Conservation (phyloP, 371 early-diverging fungal species). For the Mortierella sp. region DNA sequence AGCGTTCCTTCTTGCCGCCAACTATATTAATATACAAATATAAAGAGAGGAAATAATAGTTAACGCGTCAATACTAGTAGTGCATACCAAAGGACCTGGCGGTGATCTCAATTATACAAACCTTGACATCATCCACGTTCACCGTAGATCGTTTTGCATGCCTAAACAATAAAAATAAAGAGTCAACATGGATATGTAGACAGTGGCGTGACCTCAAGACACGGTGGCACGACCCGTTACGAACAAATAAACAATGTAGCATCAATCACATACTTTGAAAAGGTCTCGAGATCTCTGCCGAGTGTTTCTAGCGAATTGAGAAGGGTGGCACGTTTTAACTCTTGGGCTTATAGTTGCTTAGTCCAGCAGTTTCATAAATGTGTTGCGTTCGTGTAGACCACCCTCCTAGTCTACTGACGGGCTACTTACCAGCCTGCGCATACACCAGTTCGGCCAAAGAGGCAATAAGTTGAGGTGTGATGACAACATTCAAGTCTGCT, state of each 20-base stretch:
- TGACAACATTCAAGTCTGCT: constrained; percentile 32
- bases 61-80: too few relatives aligned
- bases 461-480: constrained; percentile 49
- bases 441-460: constrained; percentile 50
- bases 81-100: too few relatives aligned
- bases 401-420: not conserved
- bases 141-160: constrained; percentile 55
- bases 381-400: not conserved
- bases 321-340: not conserved
- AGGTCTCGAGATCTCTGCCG: constrained; percentile 46
- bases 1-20: constrained; percentile 45
- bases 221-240: too few relatives aligned
- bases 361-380: not conserved
- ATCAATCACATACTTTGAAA: constrained; percentile 29
- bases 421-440: constrained; percentile 34
- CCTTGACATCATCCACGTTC: constrained; percentile 53
- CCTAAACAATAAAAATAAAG: constrained; percentile 8
- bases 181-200: not conserved
- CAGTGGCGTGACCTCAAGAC: too few relatives aligned
- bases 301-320: constrained; percentile 22
- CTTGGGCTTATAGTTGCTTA: not conserved
- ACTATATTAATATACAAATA: constrained; percentile 14
- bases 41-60: not conserved
- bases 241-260: not conserved
- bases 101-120: not conserved